Evolutionary conservation across 495 filamentous ascomycete species (phyloP), one percentile per base, ranked within the genome.

Genomic region (Podospora tetraspora): DNA sequence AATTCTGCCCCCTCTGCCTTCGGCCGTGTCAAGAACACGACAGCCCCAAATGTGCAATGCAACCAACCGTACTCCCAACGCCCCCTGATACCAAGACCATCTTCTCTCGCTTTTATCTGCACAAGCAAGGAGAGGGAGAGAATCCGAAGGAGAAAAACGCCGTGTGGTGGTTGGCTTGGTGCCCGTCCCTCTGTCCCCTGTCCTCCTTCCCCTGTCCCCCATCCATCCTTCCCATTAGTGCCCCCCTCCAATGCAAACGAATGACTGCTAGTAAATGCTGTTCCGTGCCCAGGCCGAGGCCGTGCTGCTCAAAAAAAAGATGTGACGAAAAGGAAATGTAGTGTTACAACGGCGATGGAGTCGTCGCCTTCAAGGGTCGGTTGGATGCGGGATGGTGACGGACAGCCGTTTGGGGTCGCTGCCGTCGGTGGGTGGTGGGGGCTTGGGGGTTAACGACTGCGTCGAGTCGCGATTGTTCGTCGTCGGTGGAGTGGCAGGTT

Each of bases 301-400:
- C 32, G 37, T 52, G 43, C 43, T 52, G 37, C 3, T 6, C 5
- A 19, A 52, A 13, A 52, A n/a, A 52, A 8, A 2, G n/a, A 52
- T n/a, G 12, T 52, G 16, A 52, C 19, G 43, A 52, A 52, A n/a
- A 52, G 43, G 43, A 52, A 52, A 52, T 52, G 16, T 52, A n/a
- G 43, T 52, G 43, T 1, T 52, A 52, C 43, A 52, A n/a, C 43
- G 43, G 43, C 16, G 43, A n/a, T 2, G 43, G 19, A 2, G 43
- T n/a, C 19, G 37, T 52, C 43, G 43, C 13, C 24, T 25, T 61
- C 22, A 32, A 9, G 32, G 59, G n/a, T 13, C 60, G 64, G 29
- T 32, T 12, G 66, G 16, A 16, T 16, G 57, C 68, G 72, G 71
- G 23, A 71, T 74, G 43, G 67, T 67, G 29, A 72, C 52, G 23